A percentile compares a stretch with the other conserved stretches of the same genome.
These are phyloP conservation scores for Cladosporium cucumerinum DNA, from an alignment of 2,329 filamentous ascomycete species.

Conservation along the genomic window DNA sequence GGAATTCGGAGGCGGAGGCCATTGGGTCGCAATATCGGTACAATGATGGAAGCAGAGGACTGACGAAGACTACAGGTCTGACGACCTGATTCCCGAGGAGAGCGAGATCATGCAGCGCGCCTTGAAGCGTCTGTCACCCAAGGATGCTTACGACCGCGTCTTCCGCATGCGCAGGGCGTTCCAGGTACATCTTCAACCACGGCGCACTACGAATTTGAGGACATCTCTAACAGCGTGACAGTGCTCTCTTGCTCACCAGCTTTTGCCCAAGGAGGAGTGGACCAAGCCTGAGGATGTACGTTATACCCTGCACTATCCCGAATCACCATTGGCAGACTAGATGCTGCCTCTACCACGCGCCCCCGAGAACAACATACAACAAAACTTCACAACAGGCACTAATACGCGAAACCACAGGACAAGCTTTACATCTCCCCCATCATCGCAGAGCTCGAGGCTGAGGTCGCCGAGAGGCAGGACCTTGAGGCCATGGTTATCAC, in stretches of 20 bases:
- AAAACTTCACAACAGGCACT: neutral
- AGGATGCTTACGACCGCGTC: slow-evolving; percentile 93
- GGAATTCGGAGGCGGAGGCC: slow-evolving; percentile 1
- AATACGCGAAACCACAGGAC: slow-evolving; percentile 49
- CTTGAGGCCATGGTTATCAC: slow-evolving; percentile 64
- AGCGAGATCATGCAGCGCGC: slow-evolving; percentile 80
- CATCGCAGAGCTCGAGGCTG: slow-evolving; percentile 66
- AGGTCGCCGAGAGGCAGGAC: slow-evolving; percentile 64
- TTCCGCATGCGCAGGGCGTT: slow-evolving; percentile 95
- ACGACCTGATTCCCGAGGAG: slow-evolving; percentile 94
- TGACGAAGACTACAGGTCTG: slow-evolving; percentile 59
- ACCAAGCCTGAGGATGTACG: slow-evolving; percentile 65
- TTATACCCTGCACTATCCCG: neutral
- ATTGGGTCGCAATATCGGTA: neutral
- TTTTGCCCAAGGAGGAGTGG: slow-evolving; percentile 63
- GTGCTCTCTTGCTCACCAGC: slow-evolving; percentile 64
- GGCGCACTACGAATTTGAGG: neutral
- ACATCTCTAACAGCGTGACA: slow-evolving; percentile 33
- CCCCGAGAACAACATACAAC: no score
- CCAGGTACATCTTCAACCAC: slow-evolving; percentile 58
- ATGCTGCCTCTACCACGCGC: neutral
- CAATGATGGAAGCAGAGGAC: neutral
- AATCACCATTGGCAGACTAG: neutral
- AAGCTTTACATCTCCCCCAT: slow-evolving; percentile 62
- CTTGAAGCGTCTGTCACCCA: slow-evolving; percentile 82